These are phyloP conservation scores for Russula foetens DNA, from an alignment of 768 basidiomycete species.

Conservation along the genomic window DNA sequence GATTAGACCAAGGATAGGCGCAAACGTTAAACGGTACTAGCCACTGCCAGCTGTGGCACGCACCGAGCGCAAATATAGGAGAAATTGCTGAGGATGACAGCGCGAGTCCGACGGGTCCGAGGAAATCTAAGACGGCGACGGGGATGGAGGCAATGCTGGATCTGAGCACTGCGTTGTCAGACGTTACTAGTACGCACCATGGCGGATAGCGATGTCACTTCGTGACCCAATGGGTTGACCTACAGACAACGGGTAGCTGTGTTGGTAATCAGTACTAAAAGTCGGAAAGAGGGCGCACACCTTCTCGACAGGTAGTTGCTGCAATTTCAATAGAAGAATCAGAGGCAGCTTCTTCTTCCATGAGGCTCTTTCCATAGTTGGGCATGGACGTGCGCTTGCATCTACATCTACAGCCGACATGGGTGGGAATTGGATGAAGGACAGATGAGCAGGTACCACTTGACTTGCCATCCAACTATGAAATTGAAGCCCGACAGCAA, in stretches of 20 bases:
- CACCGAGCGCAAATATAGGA: constrained; percentile 21
- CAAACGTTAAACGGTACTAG: too few species aligned
- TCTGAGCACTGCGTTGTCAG: constrained; percentile 20
- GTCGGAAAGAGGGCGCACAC: background rate
- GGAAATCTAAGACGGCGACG: constrained; percentile 22
- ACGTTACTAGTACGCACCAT: constrained; percentile 23
- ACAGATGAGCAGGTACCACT: too few species aligned
- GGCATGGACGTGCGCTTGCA: background rate
- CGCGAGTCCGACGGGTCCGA: constrained; percentile 25
- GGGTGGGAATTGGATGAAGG: too few species aligned
- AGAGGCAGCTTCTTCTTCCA: constrained; percentile 2
- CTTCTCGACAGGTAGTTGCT: constrained; percentile 12
- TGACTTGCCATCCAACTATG: too few species aligned
- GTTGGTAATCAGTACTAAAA: background rate
- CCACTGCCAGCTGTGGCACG: background rate
- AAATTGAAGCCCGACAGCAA: too few species aligned
- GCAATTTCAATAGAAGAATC: background rate
- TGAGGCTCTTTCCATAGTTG: background rate
- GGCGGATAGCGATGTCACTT: constrained; percentile 20
- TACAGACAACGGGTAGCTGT: background rate
- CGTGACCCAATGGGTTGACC: constrained; percentile 22
- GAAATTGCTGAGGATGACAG: constrained; percentile 26
- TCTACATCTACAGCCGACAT: constrained; percentile 6
- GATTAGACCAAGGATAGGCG: too few species aligned
- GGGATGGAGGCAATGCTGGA: constrained; percentile 28